Percentiles rank a stretch among this genome's conserved stretches.
These are phyloP conservation scores for Tylopilus microsporus DNA, from an alignment of 1,284 basidiomycete species.

Conservation along the genomic window DNA sequence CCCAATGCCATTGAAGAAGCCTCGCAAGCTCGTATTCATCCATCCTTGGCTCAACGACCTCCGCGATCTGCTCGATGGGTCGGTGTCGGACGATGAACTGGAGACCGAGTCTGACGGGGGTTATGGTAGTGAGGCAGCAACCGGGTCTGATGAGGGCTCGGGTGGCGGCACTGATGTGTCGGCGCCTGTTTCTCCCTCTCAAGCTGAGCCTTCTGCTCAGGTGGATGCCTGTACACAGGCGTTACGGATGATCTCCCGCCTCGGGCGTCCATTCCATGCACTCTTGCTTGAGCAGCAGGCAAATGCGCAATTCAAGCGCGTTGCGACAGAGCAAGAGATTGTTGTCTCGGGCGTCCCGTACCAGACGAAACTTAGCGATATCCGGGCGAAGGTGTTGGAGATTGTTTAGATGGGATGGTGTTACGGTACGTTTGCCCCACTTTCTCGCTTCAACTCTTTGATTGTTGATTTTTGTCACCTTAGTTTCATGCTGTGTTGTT, in stretches of 20 bases:
- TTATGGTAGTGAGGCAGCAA: too few species aligned
- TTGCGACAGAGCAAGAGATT: constrained; percentile 9
- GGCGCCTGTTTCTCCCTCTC: not conserved
- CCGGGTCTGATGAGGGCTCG: not conserved
- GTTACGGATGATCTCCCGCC: not conserved
- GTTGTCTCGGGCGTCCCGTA: not conserved
- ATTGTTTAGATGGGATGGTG: too few species aligned
- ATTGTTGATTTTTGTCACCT: too few species aligned
- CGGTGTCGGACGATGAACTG: not conserved
- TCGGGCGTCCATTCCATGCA: constrained; percentile 5
- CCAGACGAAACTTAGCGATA: not conserved
- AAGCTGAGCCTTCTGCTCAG: not conserved
- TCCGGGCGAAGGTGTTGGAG: too few species aligned
- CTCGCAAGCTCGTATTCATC: not conserved
- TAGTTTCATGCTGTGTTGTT: too few species aligned
- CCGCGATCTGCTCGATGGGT: not conserved
- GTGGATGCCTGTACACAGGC: not conserved
- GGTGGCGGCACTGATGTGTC: not conserved
- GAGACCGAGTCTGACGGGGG: not conserved
- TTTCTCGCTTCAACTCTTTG: too few species aligned
- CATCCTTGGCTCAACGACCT: constrained; percentile 3
- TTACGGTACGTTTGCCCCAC: too few species aligned
- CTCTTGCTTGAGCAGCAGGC: constrained; percentile 6
- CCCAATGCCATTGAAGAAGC: not conserved
- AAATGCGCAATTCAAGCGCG: constrained; percentile 1